phyloP scores from a whole-genome alignment of 2,329 filamentous ascomycete genomes.

The Xylaria digitata region DNA sequence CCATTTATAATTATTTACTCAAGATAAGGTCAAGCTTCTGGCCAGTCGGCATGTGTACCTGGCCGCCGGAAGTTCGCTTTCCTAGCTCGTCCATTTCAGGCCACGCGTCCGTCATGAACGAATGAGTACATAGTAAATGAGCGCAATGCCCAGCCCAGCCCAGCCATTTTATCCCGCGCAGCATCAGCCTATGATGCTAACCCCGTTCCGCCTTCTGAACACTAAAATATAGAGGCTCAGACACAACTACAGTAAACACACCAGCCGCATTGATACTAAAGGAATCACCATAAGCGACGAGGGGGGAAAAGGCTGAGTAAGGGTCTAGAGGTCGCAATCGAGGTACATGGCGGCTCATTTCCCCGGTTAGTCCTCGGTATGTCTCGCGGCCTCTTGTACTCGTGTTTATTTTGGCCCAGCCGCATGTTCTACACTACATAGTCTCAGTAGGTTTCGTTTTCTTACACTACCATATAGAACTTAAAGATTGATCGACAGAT shows the following conservation, averaged over 20 bases:
- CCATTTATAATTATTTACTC: too few species aligned
- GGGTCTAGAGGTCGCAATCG: conserved; percentile 2
- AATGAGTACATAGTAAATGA: too few species aligned
- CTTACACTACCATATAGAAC: too few species aligned
- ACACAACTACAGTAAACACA: background rate
- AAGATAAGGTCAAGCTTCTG: background rate
- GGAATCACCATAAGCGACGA: background rate
- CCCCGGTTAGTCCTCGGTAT: background rate
- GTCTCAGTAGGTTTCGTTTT: background rate
- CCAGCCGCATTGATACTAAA: background rate
- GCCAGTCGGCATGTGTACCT: background rate
- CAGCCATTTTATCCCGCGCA: background rate
- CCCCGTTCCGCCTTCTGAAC: too few species aligned
- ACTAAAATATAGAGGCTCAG: background rate
- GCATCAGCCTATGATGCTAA: background rate
- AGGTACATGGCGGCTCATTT: conserved; percentile 3
- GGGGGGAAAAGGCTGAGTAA: background rate
- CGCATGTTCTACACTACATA: background rate
- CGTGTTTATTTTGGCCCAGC: conserved; percentile 2
- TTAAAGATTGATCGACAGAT: too few species aligned
- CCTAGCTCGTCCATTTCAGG: conserved; percentile 10
- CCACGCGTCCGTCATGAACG: background rate
- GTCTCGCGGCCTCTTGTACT: conserved; percentile 5
- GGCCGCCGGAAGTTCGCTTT: conserved; percentile 2
- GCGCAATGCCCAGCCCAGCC: background rate